Percentiles rank a stretch among this genome's conserved stretches.
These are phyloP conservation scores for Backusella luteola DNA, from an alignment of 192 early-diverging fungal genomes.

Conservation along the genomic window DNA sequence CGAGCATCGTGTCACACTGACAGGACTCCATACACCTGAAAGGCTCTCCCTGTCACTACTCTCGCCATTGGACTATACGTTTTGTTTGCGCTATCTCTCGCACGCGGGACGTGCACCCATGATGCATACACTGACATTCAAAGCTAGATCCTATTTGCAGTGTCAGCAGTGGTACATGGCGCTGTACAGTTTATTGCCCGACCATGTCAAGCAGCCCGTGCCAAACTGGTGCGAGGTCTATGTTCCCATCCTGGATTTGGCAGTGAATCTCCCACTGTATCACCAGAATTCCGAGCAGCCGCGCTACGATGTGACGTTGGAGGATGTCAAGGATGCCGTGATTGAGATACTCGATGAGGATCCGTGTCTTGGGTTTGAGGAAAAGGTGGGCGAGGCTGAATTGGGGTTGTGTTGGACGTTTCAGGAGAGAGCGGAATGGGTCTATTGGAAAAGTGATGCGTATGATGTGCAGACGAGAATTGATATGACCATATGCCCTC, in stretches of 20 bases:
- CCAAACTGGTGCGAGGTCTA: constrained; percentile 28
- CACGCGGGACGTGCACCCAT: background rate
- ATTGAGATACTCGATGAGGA: constrained; percentile 16
- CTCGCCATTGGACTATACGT: constrained; percentile 30
- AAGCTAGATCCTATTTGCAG: constrained; percentile 6
- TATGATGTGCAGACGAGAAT: background rate
- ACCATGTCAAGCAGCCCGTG: background rate
- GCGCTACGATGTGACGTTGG: constrained; percentile 14
- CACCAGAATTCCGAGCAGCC: background rate
- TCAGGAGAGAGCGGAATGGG: constrained; percentile 31
- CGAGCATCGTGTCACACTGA: constrained; percentile 3
- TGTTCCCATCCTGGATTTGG: constrained; percentile 19
- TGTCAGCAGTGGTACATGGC: constrained; percentile 35
- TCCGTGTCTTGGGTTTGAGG: background rate
- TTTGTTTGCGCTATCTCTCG: constrained; percentile 13
- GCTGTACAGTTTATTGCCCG: constrained; percentile 14
- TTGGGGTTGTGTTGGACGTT: constrained; percentile 25
- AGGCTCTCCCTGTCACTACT: constrained; percentile 1
- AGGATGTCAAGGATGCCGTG: constrained; percentile 18
- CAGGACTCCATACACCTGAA: background rate
- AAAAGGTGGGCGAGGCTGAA: background rate
- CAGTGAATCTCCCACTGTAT: constrained; percentile 19
- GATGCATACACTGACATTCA: constrained; percentile 11
- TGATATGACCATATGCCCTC: constrained; percentile 24
- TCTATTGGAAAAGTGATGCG: constrained; percentile 10